These are phyloP conservation scores for Prosopis cineraria DNA, from an alignment of 306 rosid genomes.

Conservation along the genomic window DNA sequence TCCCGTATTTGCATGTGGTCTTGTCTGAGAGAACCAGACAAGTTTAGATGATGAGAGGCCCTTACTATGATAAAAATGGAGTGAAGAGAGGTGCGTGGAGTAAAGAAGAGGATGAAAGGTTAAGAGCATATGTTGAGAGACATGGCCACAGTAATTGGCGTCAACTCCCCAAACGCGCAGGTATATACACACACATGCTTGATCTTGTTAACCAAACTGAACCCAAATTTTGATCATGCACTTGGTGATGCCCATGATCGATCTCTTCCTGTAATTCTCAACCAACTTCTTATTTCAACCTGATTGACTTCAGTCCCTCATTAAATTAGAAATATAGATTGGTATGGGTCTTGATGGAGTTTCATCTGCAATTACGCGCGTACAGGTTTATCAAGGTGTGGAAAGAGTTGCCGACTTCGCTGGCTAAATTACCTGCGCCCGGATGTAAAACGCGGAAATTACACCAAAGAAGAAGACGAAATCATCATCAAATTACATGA, in stretches of 20 bases:
- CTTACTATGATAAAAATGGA: constrained; percentile 63
- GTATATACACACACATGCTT: constrained; percentile 23
- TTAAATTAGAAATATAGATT: not conserved
- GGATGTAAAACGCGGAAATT: constrained; percentile 62
- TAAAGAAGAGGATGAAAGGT: constrained; percentile 59
- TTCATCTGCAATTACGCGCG: not conserved
- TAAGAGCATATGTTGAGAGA: constrained; percentile 51
- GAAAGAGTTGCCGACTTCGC: constrained; percentile 85
- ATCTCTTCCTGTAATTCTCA: not conserved
- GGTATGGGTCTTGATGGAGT: not conserved
- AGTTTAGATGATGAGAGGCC: constrained; percentile 66
- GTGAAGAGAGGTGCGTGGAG: constrained; percentile 84
- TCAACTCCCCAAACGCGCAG: constrained; percentile 64
- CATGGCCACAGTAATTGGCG: constrained; percentile 76
- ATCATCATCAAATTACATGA: constrained; percentile 56
- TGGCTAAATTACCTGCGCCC: constrained; percentile 74
- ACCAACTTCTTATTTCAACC: not conserved
- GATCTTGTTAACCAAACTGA: not conserved
- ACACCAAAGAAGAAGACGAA: constrained; percentile 53
- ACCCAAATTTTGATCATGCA: not conserved
- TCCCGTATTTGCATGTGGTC: not conserved
- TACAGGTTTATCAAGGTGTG: constrained; percentile 70
- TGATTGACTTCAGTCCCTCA: not conserved
- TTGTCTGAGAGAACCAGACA: constrained; percentile 12
- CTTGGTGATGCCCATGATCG: not conserved